Percentiles rank a stretch among this genome's conserved stretches.
Conservation (phyloP, 2,329 filamentous ascomycete species). For the Fusarium brachygibbosum region DNA sequence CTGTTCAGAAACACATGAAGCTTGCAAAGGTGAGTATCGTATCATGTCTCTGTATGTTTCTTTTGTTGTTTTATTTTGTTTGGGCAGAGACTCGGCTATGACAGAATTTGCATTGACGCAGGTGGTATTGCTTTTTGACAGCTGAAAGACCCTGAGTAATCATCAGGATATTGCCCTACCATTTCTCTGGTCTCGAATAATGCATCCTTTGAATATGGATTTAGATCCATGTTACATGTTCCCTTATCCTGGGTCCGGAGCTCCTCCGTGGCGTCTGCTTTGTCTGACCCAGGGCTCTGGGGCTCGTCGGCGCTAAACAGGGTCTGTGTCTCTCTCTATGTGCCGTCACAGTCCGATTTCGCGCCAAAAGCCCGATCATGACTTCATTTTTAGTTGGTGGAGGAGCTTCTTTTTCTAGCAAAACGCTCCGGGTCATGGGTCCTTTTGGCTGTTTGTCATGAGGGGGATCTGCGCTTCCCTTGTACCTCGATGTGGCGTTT, state of each 20-base stretch:
- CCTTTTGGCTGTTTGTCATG: constrained; percentile 29
- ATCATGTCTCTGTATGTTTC: constrained; percentile 10
- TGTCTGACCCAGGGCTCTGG: constrained; percentile 17
- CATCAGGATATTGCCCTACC: neutral
- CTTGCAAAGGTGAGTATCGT: constrained; percentile 9
- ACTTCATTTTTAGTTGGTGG: constrained; percentile 19
- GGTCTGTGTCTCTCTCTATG: neutral
- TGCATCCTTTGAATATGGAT: neutral
- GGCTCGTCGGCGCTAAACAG: constrained; percentile 1
- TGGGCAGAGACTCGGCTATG: neutral
- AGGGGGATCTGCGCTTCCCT: constrained; percentile 35
- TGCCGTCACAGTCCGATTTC: constrained; percentile 20
- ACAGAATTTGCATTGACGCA: constrained; percentile 1
- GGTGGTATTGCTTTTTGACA: constrained; percentile 18
- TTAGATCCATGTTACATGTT: neutral
- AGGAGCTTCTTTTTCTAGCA: constrained; percentile 22
- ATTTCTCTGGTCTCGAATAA: neutral
- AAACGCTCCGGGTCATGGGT: constrained; percentile 34
- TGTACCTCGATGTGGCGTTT: constrained; percentile 37
- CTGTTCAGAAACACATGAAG: neutral
- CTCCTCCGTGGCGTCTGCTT: constrained; percentile 14
- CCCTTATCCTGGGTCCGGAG: constrained; percentile 19
- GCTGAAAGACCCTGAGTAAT: constrained; percentile 5
- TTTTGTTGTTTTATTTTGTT: neutral
- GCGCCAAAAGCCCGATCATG: constrained; percentile 39